Evolutionary conservation across 1,284 basidiomycete genomes (phyloP).

Genomic region (Pseudozyma sp.): DNA sequence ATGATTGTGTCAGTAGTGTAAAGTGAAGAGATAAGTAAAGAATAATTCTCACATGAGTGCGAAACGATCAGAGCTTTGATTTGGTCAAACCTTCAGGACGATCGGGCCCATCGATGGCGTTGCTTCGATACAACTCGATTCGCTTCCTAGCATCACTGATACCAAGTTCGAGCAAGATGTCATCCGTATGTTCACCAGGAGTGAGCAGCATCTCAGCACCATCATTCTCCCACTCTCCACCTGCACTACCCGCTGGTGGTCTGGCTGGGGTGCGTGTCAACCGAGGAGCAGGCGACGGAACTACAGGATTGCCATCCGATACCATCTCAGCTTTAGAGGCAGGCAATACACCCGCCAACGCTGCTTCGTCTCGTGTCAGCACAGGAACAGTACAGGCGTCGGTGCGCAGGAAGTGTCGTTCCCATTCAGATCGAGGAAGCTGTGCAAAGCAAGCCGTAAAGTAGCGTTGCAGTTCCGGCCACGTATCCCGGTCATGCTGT

Average conservation of each 20-base stretch:
- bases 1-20: not conserved
- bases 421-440: conserved; percentile 78
- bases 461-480: conserved; percentile 76
- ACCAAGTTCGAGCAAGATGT: conserved; percentile 58
- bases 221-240: conserved; percentile 37
- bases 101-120: conserved; percentile 57
- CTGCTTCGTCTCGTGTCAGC: conserved; percentile 70
- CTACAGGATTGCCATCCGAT: conserved; percentile 49
- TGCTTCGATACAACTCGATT: conserved; percentile 36
- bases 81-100: conserved; percentile 30
- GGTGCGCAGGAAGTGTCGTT: conserved; percentile 76
- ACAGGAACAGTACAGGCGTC: conserved; percentile 84
- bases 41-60: not conserved
- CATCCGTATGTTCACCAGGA: conserved; percentile 64
- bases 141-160: conserved; percentile 30
- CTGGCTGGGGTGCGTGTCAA: conserved; percentile 63
- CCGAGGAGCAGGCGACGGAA: conserved; percentile 64
- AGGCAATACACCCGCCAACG: conserved; percentile 44
- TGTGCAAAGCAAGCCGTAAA: conserved; percentile 76
- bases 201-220: conserved; percentile 51
- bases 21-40: not conserved
- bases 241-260: conserved; percentile 40
- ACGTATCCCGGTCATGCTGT: conserved; percentile 74
- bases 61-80: conserved; percentile 32
- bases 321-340: conserved; percentile 25